phyloP scores from a whole-genome alignment of 208 protist genomes.

The Acanthamoeba castellanii region DNA sequence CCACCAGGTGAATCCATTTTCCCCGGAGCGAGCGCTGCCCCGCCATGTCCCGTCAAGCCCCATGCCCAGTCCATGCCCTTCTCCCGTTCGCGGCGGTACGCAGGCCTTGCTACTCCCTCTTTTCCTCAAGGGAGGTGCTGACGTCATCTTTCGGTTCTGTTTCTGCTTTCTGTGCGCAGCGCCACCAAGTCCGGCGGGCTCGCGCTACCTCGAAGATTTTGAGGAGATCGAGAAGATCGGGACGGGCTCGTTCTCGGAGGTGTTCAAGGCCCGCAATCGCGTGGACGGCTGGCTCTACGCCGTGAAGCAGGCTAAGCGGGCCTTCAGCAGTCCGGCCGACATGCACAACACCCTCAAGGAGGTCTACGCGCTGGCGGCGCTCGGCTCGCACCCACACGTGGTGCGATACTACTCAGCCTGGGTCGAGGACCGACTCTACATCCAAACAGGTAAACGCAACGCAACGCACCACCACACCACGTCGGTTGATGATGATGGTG shows the following conservation, averaged over 20 bases:
- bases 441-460: slow-evolving; percentile 68
- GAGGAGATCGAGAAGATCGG: slow-evolving; percentile 68
- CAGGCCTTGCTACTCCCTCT: background rate
- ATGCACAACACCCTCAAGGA: slow-evolving; percentile 74
- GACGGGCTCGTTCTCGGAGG: slow-evolving; percentile 64
- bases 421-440: slow-evolving; percentile 72
- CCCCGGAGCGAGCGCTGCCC: slow-evolving; percentile 10
- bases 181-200: background rate
- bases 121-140: background rate
- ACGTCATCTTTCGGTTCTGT: background rate
- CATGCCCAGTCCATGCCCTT: background rate
- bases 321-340: slow-evolving; percentile 4
- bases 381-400: slow-evolving; percentile 59
- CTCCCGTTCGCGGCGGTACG: background rate
- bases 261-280: slow-evolving; percentile 68
- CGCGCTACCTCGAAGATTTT: slow-evolving; percentile 66
- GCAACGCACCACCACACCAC: background rate
- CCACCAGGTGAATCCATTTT: slow-evolving; percentile 46
- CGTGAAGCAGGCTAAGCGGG: slow-evolving; percentile 65
- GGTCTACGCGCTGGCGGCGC: slow-evolving; percentile 63
- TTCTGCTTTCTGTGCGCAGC: background rate
- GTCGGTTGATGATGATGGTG: background rate
- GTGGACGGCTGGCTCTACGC: slow-evolving; percentile 73
- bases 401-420: slow-evolving; percentile 65
- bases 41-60: slow-evolving; percentile 2